phyloP scores from a whole-genome alignment of 208 protist species.

The Endotrypanum monterogeii region DNA sequence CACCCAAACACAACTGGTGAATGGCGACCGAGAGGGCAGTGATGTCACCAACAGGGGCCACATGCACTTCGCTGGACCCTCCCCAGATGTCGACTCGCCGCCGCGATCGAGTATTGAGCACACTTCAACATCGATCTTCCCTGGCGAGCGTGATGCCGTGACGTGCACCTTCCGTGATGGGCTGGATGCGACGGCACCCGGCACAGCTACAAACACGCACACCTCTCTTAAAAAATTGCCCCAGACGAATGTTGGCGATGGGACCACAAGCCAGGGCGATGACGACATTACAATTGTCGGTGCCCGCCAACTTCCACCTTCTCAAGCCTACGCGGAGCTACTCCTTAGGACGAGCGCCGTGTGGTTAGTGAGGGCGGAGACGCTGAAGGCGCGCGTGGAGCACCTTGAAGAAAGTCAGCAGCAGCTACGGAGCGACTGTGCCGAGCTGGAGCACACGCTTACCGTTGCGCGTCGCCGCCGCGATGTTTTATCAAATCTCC shows the following conservation, averaged over 20 bases:
- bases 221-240: not conserved
- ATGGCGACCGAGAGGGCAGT: not conserved
- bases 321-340: constrained; percentile 52
- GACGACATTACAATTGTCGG: constrained; percentile 49
- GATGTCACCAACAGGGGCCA: constrained; percentile 13
- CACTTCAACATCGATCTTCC: not conserved
- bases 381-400: constrained; percentile 37
- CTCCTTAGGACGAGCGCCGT: constrained; percentile 37
- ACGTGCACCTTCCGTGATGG: not conserved
- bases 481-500: constrained; percentile 37
- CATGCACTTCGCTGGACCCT: not conserved
- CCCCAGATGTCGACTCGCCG: not conserved
- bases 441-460: constrained; percentile 42
- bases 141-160: not conserved
- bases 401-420: constrained; percentile 43
- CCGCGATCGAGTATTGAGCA: not conserved
- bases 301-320: constrained; percentile 39
- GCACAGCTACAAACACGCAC: not conserved
- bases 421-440: constrained; percentile 66
- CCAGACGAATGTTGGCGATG: not conserved
- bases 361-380: constrained; percentile 39
- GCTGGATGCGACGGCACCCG: not conserved
- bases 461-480: constrained; percentile 38
- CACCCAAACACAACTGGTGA: not conserved
- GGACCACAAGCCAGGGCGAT: constrained; percentile 12